Evolutionary conservation across 1,284 basidiomycete species (phyloP).

Genomic region (Farysia itapuensis): DNA sequence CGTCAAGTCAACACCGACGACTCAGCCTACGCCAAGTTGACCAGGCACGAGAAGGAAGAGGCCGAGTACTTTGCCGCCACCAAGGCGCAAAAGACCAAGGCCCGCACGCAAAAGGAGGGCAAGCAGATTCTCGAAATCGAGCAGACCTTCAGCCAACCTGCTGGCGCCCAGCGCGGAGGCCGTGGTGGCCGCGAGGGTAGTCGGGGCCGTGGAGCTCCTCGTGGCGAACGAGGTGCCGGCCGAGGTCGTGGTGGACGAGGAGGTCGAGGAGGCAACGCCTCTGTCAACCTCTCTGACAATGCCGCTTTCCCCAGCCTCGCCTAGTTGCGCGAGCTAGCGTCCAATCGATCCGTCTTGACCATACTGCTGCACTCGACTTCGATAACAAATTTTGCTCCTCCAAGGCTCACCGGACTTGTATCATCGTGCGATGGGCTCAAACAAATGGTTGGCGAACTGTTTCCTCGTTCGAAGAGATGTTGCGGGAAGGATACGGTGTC

Average conservation of each 20-base stretch:
- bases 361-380: no score
- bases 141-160: constrained; percentile 49
- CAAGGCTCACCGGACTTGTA: no score
- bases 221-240: constrained; percentile 37
- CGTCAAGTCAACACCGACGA: constrained; percentile 41
- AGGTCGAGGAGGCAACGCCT: constrained; percentile 66
- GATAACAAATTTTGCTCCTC: no score
- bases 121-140: constrained; percentile 56
- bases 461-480: no score
- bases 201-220: constrained; percentile 33
- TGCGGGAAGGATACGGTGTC: no score
- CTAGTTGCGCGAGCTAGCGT: no score
- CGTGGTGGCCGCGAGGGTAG: constrained; percentile 42
- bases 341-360: no score
- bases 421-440: no score
- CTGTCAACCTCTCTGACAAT: constrained; percentile 63
- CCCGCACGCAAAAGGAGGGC: constrained; percentile 40
- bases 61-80: constrained; percentile 52
- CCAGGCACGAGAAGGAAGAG: constrained; percentile 48
- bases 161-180: constrained; percentile 27
- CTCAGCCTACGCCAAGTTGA: constrained; percentile 45
- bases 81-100: constrained; percentile 38
- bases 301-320: constrained; percentile 57
- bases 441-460: no score
- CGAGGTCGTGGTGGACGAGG: constrained; percentile 63